phyloP scores from a whole-genome alignment of 78 protist genomes.

The Dictyostelium intermedium region DNA sequence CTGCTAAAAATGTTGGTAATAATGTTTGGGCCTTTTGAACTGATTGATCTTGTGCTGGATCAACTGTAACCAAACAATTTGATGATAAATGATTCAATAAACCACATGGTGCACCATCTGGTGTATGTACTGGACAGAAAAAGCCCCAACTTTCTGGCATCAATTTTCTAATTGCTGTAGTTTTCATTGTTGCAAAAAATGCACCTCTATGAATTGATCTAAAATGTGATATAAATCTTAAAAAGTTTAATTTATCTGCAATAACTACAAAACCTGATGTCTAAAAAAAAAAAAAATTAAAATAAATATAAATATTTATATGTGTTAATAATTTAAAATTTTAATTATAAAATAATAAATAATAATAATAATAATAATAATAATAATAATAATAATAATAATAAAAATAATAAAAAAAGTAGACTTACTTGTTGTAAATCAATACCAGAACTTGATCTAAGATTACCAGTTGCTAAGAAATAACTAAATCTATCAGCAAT shows the following conservation, averaged over 20 bases:
- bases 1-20: slow-evolving; percentile 16
- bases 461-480: slow-evolving; percentile 95
- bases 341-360: too few relatives aligned
- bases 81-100: slow-evolving; percentile 96
- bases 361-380: too few relatives aligned
- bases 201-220: slow-evolving; percentile 93
- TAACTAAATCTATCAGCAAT: slow-evolving; percentile 69
- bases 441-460: slow-evolving; percentile 87
- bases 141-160: slow-evolving; percentile 98
- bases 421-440: slow-evolving; percentile 91
- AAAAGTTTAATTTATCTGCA: slow-evolving; percentile 97
- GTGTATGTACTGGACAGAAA: slow-evolving; percentile 99
- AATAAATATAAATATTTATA: not conserved
- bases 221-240: slow-evolving; percentile 94
- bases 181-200: slow-evolving; percentile 95
- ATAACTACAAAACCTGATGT: slow-evolving; percentile 92
- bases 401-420: not conserved
- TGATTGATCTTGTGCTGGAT: slow-evolving; percentile 20
- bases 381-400: not conserved
- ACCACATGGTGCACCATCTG: slow-evolving; percentile 99
- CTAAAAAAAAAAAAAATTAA: slow-evolving; percentile 21
- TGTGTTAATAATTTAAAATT: too few relatives aligned
- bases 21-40: not conserved
- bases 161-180: slow-evolving; percentile 96
- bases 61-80: slow-evolving; percentile 75